Base-by-base conservation (phyloP, 202 grass and related monocot species). In the Elaeis oleifera region DNA sequence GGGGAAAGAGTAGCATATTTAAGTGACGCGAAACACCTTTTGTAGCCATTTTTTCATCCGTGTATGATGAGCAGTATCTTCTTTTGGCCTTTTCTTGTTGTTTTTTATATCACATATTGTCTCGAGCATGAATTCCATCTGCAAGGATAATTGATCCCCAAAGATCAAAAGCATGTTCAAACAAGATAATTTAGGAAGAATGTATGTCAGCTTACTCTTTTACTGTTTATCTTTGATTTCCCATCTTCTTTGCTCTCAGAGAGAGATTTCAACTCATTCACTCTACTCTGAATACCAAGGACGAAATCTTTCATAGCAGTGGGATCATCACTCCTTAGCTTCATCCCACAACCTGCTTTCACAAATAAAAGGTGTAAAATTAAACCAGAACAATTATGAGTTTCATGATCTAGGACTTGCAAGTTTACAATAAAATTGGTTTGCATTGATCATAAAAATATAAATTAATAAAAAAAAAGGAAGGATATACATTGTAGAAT, bases 91-190 rank as follows among this genome's bases (percentile, higher is more conserved):
- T 72, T 80, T 97, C 61, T 86, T 97, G 63, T 97, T 97, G 68
- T 97, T 91, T 76, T 97, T 97, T 68, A 91, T 97, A 73, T 97
- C 84, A 66, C 84, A 97, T 72, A 91, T 91, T 20, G 78, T 97
- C 19, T 84, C 84, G 1, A 97, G 87, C 87, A 91, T 91, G 81
- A 97, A 97, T 70, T 89, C 77, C 92, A 97, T 86, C 92, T 97
- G 68, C 61, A 74, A 25, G 21, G 59, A 52, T 71, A 75, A 25
- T 79, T 58, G 50, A 68, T 74, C 54, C 28, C 36, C 56, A 58
- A 72, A 14, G 78, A 57, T 58, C 5, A 54, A 48, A 69, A 73
- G 65, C 48, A 51, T 63, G 55, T 18, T 7, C 74, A 25, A 58
- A 81, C 60, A 58, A 36, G 14, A 62, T 49, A 59, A 65, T 63